phyloP scores from a whole-genome alignment of 106 monocot species.

The Triglochin maritima region DNA sequence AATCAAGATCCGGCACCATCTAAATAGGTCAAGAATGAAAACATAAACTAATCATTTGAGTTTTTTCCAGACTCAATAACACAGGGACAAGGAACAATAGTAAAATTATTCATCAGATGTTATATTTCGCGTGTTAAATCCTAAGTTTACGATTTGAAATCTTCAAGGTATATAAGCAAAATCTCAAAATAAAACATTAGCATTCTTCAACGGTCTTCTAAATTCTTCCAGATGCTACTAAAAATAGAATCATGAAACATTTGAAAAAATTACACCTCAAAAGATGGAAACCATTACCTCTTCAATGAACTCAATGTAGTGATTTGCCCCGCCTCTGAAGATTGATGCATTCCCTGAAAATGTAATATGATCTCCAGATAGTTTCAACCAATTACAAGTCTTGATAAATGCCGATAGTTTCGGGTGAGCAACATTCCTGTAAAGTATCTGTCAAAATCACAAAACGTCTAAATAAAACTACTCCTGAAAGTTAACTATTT shows the following conservation, averaged over 20 bases:
- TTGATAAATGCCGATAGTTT: slow-evolving; percentile 51
- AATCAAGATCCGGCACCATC: slow-evolving; percentile 91
- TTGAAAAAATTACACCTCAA: neutral
- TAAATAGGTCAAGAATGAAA: slow-evolving; percentile 11
- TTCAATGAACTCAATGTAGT: slow-evolving; percentile 68
- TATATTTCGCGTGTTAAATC: no score
- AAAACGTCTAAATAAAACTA: neutral
- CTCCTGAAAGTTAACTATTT: neutral
- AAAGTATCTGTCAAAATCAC: slow-evolving; percentile 50
- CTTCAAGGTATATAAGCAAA: no score
- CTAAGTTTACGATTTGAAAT: no score
- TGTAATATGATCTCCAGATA: slow-evolving; percentile 43
- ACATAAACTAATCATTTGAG: neutral
- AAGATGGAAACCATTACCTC: slow-evolving; percentile 42
- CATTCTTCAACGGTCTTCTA: neutral
- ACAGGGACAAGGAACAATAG: no score
- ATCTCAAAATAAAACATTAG: neutral
- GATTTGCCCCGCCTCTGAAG: slow-evolving; percentile 45
- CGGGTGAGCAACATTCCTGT: slow-evolving; percentile 69
- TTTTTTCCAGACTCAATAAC: neutral
- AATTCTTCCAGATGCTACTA: neutral
- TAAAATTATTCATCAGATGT: no score
- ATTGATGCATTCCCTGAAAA: slow-evolving; percentile 49
- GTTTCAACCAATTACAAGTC: slow-evolving; percentile 55
- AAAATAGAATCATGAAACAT: neutral